Conservation (phyloP, 495 filamentous ascomycete species). For the Bombardia bombarda region DNA sequence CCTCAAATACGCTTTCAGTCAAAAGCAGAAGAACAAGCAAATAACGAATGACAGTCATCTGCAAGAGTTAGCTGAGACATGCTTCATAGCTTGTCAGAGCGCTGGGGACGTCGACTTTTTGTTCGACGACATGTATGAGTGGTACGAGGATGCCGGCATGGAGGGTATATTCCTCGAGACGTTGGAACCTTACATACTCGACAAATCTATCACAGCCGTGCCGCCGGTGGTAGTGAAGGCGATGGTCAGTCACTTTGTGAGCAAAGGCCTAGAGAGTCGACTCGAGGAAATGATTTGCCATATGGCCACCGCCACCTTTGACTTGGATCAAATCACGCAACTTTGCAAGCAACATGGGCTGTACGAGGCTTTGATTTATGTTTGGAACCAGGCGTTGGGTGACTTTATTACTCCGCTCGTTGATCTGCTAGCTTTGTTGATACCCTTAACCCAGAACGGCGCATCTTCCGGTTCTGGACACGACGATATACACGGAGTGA, state of each 20-base stretch:
- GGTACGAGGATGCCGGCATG: constrained; percentile 70
- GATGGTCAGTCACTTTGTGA: constrained; percentile 71
- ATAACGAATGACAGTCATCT: constrained; percentile 52
- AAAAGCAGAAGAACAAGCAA: constrained; percentile 43
- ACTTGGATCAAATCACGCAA: constrained; percentile 85
- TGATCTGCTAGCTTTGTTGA: constrained; percentile 69
- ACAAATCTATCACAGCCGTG: constrained; percentile 62
- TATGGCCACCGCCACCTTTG: constrained; percentile 81
- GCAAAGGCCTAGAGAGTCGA: constrained; percentile 57
- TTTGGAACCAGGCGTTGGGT: constrained; percentile 84
- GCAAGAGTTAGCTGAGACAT: constrained; percentile 70
- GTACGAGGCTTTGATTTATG: constrained; percentile 93
- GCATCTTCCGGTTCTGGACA: constrained; percentile 33
- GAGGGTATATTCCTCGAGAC: constrained; percentile 76
- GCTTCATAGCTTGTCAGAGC: constrained; percentile 72
- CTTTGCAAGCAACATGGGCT: constrained; percentile 86
- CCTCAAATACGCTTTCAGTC: constrained; percentile 77
- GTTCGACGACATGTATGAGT: constrained; percentile 83
- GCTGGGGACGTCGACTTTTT: constrained; percentile 73
- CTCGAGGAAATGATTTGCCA: constrained; percentile 95
- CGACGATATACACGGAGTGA: constrained; percentile 44
- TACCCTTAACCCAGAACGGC: constrained; percentile 47
- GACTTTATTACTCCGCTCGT: constrained; percentile 89
- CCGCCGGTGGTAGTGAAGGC: constrained; percentile 82
- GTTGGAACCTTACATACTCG: constrained; percentile 76